phyloP scores from a whole-genome alignment of 78 protist genomes.

The Chrysochromulina tobinii region DNA sequence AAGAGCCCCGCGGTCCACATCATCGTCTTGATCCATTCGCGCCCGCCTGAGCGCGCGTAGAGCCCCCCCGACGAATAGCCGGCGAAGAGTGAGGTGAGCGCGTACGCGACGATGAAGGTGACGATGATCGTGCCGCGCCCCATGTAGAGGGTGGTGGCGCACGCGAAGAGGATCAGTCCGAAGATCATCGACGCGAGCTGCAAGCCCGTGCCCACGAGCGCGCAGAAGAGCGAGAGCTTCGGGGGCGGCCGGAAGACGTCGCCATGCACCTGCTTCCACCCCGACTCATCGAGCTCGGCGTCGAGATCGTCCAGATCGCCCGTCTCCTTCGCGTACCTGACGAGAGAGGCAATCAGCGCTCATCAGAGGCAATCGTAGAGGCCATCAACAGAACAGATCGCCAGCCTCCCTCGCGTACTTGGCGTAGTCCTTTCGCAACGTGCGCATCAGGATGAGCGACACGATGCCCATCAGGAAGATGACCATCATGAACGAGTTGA shows the following conservation, averaged over 20 bases:
- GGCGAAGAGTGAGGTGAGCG: conserved; percentile 54
- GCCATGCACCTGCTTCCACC: conserved; percentile 77
- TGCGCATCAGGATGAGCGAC: conserved; percentile 69
- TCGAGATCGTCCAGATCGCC: conserved; percentile 50
- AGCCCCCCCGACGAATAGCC: conserved; percentile 26
- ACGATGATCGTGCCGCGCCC: conserved; percentile 70
- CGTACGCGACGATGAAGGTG: conserved; percentile 50
- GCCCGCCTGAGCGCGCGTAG: conserved; percentile 16
- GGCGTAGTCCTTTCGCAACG: conserved; percentile 51
- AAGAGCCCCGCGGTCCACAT: conserved; percentile 56
- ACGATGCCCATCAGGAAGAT: conserved; percentile 79
- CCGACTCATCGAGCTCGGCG: conserved; percentile 67
- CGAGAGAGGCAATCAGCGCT: neutral
- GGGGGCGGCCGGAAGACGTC: conserved; percentile 84
- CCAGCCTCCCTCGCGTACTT: conserved; percentile 4
- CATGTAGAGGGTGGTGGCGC: conserved; percentile 41
- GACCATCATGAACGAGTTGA: conserved; percentile 92
- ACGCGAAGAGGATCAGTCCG: conserved; percentile 44
- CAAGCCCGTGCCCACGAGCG: conserved; percentile 74
- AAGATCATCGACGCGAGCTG: conserved; percentile 59
- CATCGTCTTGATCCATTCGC: conserved; percentile 73
- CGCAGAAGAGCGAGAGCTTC: conserved; percentile 45
- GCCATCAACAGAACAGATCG: neutral
- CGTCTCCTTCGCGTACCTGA: neutral
- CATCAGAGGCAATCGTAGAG: too few relatives aligned